phyloP scores from a whole-genome alignment of 2,329 filamentous ascomycete species.

The Talaromyces sp. region DNA sequence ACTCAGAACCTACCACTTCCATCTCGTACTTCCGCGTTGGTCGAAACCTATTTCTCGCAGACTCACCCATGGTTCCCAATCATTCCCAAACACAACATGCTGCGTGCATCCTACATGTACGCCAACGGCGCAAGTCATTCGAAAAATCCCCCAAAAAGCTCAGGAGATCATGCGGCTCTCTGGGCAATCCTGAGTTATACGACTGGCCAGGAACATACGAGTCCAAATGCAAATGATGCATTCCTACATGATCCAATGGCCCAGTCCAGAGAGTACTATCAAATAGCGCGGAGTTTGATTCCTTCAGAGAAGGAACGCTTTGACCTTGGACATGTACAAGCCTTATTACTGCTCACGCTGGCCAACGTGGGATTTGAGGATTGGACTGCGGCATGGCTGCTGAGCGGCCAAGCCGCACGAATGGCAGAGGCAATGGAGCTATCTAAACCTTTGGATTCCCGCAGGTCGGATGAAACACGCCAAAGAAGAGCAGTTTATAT shows the following conservation, averaged over 20 bases:
- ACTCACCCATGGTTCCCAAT: constrained; percentile 58
- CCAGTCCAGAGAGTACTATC: constrained; percentile 32
- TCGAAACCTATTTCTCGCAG: constrained; percentile 55
- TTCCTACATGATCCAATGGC: constrained; percentile 17
- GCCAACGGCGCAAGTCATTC: constrained; percentile 38
- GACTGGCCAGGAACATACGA: constrained; percentile 27
- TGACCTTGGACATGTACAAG: constrained; percentile 41
- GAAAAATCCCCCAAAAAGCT: constrained; percentile 27
- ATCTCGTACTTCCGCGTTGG: constrained; percentile 46
- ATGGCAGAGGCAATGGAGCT: constrained; percentile 40
- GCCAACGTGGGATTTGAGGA: constrained; percentile 46
- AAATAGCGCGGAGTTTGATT: constrained; percentile 32
- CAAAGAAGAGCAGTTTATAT: constrained; percentile 44
- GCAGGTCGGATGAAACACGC: constrained; percentile 28
- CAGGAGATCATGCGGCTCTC: constrained; percentile 39
- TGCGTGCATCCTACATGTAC: constrained; percentile 54
- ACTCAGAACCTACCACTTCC: constrained; percentile 38
- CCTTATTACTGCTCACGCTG: constrained; percentile 43
- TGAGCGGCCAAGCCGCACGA: constrained; percentile 49
- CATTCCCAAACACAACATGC: constrained; percentile 53
- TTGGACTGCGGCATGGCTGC: constrained; percentile 49
- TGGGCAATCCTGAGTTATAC: constrained; percentile 44
- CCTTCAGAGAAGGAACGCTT: constrained; percentile 37
- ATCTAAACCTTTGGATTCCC: constrained; percentile 22
- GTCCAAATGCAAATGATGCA: constrained; percentile 3